Base-by-base conservation (phyloP, 805 yeast species). In the Pichia manshurica region DNA sequence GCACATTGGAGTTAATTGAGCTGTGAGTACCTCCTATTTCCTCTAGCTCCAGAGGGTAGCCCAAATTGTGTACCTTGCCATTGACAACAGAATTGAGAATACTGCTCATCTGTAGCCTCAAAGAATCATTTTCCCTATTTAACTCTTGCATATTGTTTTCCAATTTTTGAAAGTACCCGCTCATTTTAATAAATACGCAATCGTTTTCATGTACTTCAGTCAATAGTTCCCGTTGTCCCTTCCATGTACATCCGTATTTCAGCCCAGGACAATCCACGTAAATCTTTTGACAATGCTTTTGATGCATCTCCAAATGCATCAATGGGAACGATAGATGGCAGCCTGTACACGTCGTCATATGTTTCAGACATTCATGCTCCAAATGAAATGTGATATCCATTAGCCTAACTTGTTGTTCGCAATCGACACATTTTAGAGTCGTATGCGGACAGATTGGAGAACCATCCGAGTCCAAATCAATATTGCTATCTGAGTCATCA, bases 221-320 rank as follows among this genome's bases (percentile, higher is more conserved):
- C 15, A 63, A 45, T n/a, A 64, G n/a, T 21, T 60, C 66, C 36
- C 63, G 48, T 22, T 62, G 57, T 2, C 71, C 71, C 37, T 59
- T 59, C 78, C 81, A 77, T 28, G 63, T 66, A 51, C 82, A 77
- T 1, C 82, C 82, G 43, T 68, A 72, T 25, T 62, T 65, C 17
- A 52, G 48, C 0, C 77, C 79, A 0, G 81, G 78, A 51, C 82
- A 77, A 44, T 62, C 60, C 15, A 70, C 56, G 43, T 68, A 68
- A 13, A 69, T 57, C 45, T 67, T 67, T 17, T 62, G 57, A 50
- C 82, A 77, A 53, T 69, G 69, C 10, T 59, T 61, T 49, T 66
- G 64, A 56, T 77, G 82, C 23, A 63, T 63, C 2, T 59, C 63
- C 20, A 74, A 51, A 22, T 60, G 53, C 53, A 67, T 73, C 46